A percentile compares a stretch with the other conserved stretches of the same genome.
Evolutionary conservation across 2,329 filamentous ascomycete species (phyloP).

Genomic region (Macrophomina pseudophaseolina): DNA sequence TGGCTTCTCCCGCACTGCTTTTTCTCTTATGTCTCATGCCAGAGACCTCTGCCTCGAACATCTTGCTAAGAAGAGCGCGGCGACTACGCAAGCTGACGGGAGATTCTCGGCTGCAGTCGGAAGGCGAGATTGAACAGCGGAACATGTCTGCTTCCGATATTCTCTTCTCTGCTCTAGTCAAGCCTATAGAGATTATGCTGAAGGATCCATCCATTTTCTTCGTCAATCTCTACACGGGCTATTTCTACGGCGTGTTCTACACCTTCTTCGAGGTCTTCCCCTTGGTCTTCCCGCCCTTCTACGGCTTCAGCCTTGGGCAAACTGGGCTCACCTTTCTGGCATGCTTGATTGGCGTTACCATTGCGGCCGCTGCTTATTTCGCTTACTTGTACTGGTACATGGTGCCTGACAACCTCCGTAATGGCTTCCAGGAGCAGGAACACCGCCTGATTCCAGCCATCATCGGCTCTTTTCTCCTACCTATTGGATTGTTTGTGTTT

Average conservation of each 20-base stretch:
- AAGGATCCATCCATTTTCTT: conserved; percentile 55
- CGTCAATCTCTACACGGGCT: conserved; percentile 48
- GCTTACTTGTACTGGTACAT: conserved; percentile 43
- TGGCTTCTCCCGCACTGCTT: no score
- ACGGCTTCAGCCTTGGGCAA: conserved; percentile 47
- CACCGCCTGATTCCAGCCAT: conserved; percentile 56
- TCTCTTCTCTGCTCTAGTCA: conserved; percentile 36
- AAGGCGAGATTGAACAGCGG: no score
- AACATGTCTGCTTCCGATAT: no score
- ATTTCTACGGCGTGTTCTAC: conserved; percentile 52
- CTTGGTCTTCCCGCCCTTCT: conserved; percentile 48
- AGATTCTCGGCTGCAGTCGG: no score
- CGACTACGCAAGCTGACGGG: no score
- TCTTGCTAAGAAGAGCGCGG: no score
- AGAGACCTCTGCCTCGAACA: no score
- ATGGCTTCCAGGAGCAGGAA: conserved; percentile 47
- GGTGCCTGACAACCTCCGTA: conserved; percentile 34
- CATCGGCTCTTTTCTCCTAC: conserved; percentile 57
- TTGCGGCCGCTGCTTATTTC: conserved; percentile 38
- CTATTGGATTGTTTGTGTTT: conserved; percentile 58
- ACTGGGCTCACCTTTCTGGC: conserved; percentile 51
- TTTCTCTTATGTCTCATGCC: no score
- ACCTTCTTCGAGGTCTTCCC: conserved; percentile 57
- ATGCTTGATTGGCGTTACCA: conserved; percentile 47
- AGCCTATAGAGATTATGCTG: conserved; percentile 54